Base-by-base conservation (phyloP, 345 rosid genomes). In the Durio zibethinus region DNA sequence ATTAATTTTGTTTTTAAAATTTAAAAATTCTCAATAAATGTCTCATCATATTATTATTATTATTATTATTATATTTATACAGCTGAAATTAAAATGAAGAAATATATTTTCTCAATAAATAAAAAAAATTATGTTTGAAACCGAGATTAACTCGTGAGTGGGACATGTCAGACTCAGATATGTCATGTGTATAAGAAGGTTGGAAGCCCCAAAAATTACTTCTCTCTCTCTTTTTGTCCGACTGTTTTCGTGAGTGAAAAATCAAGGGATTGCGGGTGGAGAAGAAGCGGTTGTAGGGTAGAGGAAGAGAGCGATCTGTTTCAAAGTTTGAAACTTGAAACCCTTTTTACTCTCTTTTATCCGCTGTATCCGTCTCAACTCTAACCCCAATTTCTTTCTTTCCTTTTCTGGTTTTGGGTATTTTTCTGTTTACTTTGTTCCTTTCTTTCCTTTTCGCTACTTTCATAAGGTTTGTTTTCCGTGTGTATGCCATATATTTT, bases 181-280 rank as follows among this genome's bases (percentile, higher is more conserved):
- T n/a, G n/a, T n/a, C n/a, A 52, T 11, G 18, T 70, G 12, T 69
- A 45, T 70, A 47, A 48, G 25, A 27, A 1, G 8, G 56, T 23
- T 15, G 14, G 38, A 29, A 47, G 7, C 9, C 38, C 36, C 35
- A 1, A 47, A 6, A 4, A 21, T 5, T 4, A 1, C 0, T 63
- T 25, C 76, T 81, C 72, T 50, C 27, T 66, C 45, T 25, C 6
- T 33, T 16, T 10, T 36, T 33, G n/a, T n/a, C n/a, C n/a, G n/a
- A n/a, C 68, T 33, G 68, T 18, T 63, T 35, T 16, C 38, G 15
- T 5, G 36, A 65, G 75, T 79, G 74, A 47, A 43, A 61, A 75
- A 75, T 61, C 78, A 29, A 75, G 59, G 78, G 71, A 31, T 57
- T 57, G 78, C 20, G 71, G 67, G n/a, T 59, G 77, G 38, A 38